These are phyloP conservation scores for Macrophomina pseudophaseolina DNA, from an alignment of 2,329 filamentous ascomycete genomes.

Conservation along the genomic window DNA sequence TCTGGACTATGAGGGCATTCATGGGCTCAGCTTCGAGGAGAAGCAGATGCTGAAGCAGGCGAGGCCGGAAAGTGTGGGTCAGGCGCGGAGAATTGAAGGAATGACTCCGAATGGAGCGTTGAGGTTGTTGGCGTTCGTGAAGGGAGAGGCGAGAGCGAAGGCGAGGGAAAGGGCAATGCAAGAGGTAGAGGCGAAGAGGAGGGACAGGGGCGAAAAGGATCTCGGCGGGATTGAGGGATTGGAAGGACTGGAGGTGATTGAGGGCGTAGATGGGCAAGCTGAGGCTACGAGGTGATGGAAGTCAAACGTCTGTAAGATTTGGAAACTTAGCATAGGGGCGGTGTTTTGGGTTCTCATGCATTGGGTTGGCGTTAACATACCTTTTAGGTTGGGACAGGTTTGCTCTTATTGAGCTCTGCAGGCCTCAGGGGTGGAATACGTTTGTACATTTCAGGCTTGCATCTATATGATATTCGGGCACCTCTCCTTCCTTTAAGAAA, in stretches of 20 bases:
- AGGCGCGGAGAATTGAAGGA: constrained; percentile 87
- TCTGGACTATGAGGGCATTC: constrained; percentile 75
- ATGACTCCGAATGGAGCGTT: constrained; percentile 59
- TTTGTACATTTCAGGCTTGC: no score
- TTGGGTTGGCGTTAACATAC: neutral
- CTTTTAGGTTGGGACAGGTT: neutral
- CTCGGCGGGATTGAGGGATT: neutral
- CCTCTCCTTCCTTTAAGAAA: no score
- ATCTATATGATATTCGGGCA: no score
- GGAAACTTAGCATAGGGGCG: neutral
- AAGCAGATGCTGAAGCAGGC: constrained; percentile 71
- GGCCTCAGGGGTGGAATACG: no score
- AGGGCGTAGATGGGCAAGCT: neutral
- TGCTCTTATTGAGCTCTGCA: no score
- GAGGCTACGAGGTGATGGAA: neutral
- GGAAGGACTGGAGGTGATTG: constrained; percentile 1
- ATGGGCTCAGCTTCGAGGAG: constrained; percentile 81
- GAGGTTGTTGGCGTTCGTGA: constrained; percentile 67
- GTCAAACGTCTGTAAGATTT: neutral
- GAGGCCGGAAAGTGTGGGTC: constrained; percentile 82
- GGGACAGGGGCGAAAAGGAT: neutral
- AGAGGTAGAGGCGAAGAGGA: constrained; percentile 15
- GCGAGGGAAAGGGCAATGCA: constrained; percentile 30
- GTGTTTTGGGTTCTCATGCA: neutral
- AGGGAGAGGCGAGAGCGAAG: constrained; percentile 45